These are phyloP conservation scores for Scheffersomyces segobiensis DNA, from an alignment of 1,139 yeast species.

Conservation along the genomic window DNA sequence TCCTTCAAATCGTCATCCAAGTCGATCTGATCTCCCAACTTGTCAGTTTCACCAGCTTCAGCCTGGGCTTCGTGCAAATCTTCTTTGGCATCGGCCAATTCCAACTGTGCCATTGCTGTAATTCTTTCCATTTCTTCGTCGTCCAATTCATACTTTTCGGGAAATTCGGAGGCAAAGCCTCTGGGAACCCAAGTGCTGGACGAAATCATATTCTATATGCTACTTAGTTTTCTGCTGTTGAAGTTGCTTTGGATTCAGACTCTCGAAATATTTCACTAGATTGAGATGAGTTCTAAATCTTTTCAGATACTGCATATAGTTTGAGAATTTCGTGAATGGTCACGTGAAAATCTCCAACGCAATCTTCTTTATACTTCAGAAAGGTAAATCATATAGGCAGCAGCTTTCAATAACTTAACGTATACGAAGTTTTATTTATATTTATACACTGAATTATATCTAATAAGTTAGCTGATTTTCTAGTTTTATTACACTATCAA, in stretches of 20 bases:
- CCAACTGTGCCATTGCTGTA: conserved; percentile 79
- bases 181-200: conserved; percentile 96
- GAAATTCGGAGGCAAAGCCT: conserved; percentile 92
- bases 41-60: conserved; percentile 22
- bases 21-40: conserved; percentile 54
- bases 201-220: conserved; percentile 63
- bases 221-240: background rate
- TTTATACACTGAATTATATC: too few species aligned
- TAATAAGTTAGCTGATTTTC: too few species aligned
- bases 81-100: conserved; percentile 71
- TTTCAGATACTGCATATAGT: background rate
- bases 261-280: background rate
- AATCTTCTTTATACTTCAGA: too few species aligned
- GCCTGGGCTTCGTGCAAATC: conserved; percentile 48
- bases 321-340: background rate
- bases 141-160: conserved; percentile 81
- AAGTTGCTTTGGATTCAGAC: background rate
- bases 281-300: background rate
- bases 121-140: conserved; percentile 94
- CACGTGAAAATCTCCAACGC: background rate
- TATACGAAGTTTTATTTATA: too few species aligned
- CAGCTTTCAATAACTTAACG: too few species aligned
- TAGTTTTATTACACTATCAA: too few species aligned
- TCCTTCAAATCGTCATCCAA: conserved; percentile 84
- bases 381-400: too few species aligned